Base-by-base conservation (phyloP, 2,329 filamentous ascomycete species). In the Magnaporthiopsis incrustans region DNA sequence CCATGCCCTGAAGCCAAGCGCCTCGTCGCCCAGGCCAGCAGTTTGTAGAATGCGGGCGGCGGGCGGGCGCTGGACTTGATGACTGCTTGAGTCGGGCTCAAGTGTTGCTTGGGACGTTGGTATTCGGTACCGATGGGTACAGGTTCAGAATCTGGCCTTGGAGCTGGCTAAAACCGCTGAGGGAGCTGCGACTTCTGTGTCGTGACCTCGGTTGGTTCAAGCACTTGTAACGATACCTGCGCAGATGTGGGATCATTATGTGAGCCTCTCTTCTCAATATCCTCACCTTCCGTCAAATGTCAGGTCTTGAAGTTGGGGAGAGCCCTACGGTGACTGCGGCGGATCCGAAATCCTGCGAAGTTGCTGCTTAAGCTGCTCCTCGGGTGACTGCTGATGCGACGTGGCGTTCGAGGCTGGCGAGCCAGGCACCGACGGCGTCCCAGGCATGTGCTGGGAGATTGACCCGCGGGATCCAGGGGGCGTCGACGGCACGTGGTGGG, bases 341-440 rank as follows among this genome's bases (percentile, higher is more conserved):
- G 69, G 68, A 56, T 70, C 69, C 18, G 69, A 70, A 27, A 70
- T 70, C 65, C 69, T 70, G n/a, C 68, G 68, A 60, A 70, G 56
- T 62, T 70, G 69, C 59, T 70, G 69, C 65, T 66, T 70, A 33
- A 70, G 66, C 66, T 70, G 69, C 18, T 70, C 68, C 1, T 67
- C 69, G 7, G 69, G 69, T 3, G 69, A 69, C 62, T 68, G 67
- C 26, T 62, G 66, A 22, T 67, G 67, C 1, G 64, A 57, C 26
- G 69, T 67, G 1, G 64, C 35, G 2, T 65, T 63, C 0, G 62
- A 32, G n/a, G 64, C 56, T 2, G 67, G 68, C 56, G 69, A 67
- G 25, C 65, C 65, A 22, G 61, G 61, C n/a, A 57, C 60, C 44
- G 60, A 57, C n/a, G 66, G 66, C 2, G 67, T 63, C 30, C 61